These are phyloP conservation scores for Diplogelasinospora grovesii DNA, from an alignment of 495 filamentous ascomycete genomes.

Conservation along the genomic window DNA sequence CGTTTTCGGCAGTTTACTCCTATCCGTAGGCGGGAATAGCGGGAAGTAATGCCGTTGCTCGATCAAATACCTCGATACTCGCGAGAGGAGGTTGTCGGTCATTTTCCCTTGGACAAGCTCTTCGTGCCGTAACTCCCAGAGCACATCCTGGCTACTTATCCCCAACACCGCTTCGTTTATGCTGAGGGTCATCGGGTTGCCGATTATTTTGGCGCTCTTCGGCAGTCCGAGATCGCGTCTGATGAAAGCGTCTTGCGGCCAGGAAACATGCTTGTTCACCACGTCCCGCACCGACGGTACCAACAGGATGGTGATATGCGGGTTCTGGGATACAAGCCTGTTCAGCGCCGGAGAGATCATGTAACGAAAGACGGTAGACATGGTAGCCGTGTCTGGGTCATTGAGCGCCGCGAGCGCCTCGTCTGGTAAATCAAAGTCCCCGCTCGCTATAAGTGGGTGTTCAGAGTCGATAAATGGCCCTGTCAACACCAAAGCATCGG, in stretches of 20 bases:
- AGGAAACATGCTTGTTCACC: constrained; percentile 74
- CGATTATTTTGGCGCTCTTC: constrained; percentile 68
- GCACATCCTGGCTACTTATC: constrained; percentile 73
- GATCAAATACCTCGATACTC: constrained; percentile 66
- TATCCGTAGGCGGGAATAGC: constrained; percentile 69
- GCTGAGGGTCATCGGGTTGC: constrained; percentile 78
- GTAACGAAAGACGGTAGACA: constrained; percentile 77
- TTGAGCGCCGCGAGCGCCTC: constrained; percentile 51
- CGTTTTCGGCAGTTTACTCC: constrained; percentile 58
- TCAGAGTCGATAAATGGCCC: constrained; percentile 89
- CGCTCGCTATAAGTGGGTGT: constrained; percentile 80
- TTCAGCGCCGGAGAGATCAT: constrained; percentile 63
- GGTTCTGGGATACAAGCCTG: constrained; percentile 57
- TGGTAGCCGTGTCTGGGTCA: constrained; percentile 69
- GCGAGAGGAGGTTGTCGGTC: constrained; percentile 53
- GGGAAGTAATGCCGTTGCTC: constrained; percentile 89
- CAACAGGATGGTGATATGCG: constrained; percentile 71
- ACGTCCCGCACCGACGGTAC: constrained; percentile 84
- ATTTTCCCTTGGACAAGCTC: constrained; percentile 57
- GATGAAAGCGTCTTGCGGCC: constrained; percentile 78
- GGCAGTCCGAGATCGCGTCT: constrained; percentile 64
- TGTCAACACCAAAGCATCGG: constrained; percentile 72
- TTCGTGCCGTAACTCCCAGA: constrained; percentile 71
- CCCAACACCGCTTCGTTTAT: constrained; percentile 80
- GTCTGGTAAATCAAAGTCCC: constrained; percentile 84